phyloP scores from a whole-genome alignment of 177 flowering plant genomes.

The Vitis hybrid region DNA sequence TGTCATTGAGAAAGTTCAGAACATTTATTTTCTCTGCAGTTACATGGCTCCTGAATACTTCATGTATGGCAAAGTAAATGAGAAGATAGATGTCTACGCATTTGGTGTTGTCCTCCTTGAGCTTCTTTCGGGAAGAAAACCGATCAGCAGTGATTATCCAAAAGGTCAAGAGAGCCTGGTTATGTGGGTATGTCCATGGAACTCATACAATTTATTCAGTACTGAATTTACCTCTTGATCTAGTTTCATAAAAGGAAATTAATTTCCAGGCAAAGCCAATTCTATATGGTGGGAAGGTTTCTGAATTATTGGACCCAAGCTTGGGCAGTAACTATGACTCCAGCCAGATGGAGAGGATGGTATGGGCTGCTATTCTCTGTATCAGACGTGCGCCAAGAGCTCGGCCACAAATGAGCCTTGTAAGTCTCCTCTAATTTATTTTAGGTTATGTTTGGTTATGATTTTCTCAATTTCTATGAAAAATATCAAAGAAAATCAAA shows the following conservation, averaged over 20 bases:
- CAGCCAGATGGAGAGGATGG: conserved; percentile 79
- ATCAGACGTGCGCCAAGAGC: conserved; percentile 67
- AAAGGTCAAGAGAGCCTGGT: conserved; percentile 94
- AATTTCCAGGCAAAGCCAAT: conserved; percentile 74
- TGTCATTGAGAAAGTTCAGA: background rate
- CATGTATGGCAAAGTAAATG: conserved; percentile 89
- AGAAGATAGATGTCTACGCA: conserved; percentile 92
- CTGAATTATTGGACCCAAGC: conserved; percentile 64
- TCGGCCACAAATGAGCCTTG: conserved; percentile 78
- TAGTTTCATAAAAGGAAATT: conserved; percentile 7
- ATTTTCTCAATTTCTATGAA: too few species aligned
- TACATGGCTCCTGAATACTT: conserved; percentile 99
- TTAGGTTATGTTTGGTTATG: background rate
- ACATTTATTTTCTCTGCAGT: conserved; percentile 37
- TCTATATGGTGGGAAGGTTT: conserved; percentile 54
- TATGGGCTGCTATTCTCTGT: conserved; percentile 83
- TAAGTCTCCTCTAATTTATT: conserved; percentile 35
- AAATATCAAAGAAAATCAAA: too few species aligned
- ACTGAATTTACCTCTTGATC: conserved; percentile 12
- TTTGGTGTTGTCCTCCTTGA: conserved; percentile 97
- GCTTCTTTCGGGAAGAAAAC: conserved; percentile 93
- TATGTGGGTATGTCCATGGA: conserved; percentile 77
- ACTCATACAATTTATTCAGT: background rate
- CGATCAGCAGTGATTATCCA: conserved; percentile 67
- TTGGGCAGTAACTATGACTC: conserved; percentile 48